These are phyloP conservation scores for Marasmius fiardii DNA, from an alignment of 1,284 basidiomycete species.

Conservation along the genomic window DNA sequence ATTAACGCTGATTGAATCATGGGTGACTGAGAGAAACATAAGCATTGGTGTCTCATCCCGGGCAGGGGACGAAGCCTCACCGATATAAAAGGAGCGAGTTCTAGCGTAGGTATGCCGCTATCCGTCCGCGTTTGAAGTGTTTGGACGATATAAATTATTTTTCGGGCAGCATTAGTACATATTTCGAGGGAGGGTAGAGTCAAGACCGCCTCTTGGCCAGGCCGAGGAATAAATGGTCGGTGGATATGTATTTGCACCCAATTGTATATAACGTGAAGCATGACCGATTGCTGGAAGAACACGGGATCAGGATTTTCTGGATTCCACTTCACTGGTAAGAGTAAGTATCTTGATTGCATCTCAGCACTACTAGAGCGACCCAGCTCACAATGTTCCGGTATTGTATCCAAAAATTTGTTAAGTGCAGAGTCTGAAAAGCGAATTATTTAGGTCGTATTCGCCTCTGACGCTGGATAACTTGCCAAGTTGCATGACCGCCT, in stretches of 20 bases:
- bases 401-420: constrained; percentile 55
- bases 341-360: neutral
- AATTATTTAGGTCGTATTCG: neutral
- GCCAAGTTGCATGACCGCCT: neutral
- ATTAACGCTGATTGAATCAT: neutral
- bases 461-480: neutral
- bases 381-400: constrained; percentile 44
- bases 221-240: constrained; percentile 48
- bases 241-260: constrained; percentile 58
- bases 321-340: constrained; percentile 54
- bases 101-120: neutral
- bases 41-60: neutral
- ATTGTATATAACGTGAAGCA: constrained; percentile 58
- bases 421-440: constrained; percentile 40
- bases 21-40: neutral
- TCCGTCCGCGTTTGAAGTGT: neutral
- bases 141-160: constrained; percentile 49
- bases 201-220: constrained; percentile 24
- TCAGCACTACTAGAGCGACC: neutral
- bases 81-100: neutral
- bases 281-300: constrained; percentile 60
- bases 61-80: neutral
- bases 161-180: constrained; percentile 36
- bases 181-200: constrained; percentile 26
- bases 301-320: constrained; percentile 41